Base-by-base conservation (phyloP, 2,329 filamentous ascomycete genomes). In the Trichoderma koningii region DNA sequence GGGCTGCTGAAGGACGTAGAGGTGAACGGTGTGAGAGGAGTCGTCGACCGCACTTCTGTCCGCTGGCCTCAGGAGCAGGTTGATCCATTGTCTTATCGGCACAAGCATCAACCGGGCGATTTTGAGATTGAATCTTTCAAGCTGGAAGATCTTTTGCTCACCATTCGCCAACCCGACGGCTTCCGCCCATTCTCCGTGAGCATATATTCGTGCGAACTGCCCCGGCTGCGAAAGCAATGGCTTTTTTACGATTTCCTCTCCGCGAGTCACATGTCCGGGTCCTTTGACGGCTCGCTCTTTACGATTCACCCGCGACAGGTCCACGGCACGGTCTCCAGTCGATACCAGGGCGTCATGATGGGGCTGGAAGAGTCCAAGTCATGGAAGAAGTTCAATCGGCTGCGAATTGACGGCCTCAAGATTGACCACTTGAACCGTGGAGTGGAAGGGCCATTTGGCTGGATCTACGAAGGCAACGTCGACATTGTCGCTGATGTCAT, bases 91-190 rank as follows among this genome's bases (percentile, higher is more conserved):
- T 91, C 90, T 2, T 97, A 94, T 76, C 89, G 92, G 41, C 92
- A 96, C 74, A 87, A 92, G 73, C 93, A 97, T 74, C 84, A 90
- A 51, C 90, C 93, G 0, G 95, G 95, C 47, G 95, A 99, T 74
- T 99, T 99, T 70, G 95, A 99, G 77, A 92, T 99, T 63, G 93
- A 98, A 72, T 91, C 89, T 15, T 99, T 99, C 83, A 97, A 94
- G 75, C 87, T 99, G 81, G 92, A 97, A 73, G 95, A 99, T 76
- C 81, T 99, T 0, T 81, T 98, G 4, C 86, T 99, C 34, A 97
- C 94, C 0, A 83, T 99, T 55, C 92, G 97, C 74, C 94, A 99
- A 73, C 94, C 95, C 0, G 85, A 87, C 63, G 88, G 88, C 56
- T 98, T 99, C 80, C 87, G 95, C n/a, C 95, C 95, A 0, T 99